Evolutionary conservation across 306 rosid genomes (phyloP).

Genomic region (Pterocarpus santalinus): DNA sequence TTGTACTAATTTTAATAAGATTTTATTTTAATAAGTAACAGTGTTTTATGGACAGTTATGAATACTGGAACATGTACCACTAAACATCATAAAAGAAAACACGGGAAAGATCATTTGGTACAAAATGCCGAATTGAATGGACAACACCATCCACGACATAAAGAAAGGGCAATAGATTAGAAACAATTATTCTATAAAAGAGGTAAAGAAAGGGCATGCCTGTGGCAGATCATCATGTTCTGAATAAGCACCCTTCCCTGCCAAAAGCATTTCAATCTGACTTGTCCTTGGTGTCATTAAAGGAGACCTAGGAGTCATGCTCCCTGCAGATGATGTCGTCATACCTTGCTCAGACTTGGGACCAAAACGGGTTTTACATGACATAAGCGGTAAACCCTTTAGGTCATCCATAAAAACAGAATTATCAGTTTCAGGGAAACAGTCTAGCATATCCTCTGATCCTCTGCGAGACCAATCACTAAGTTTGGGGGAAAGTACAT

Average conservation of each 20-base stretch:
- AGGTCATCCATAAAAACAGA: slow-evolving; percentile 86
- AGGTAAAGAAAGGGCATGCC: slow-evolving; percentile 58
- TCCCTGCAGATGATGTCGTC: slow-evolving; percentile 98
- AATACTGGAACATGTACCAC: not conserved
- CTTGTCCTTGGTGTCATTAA: slow-evolving; percentile 93
- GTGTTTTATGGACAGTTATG: not conserved
- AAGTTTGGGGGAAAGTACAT: slow-evolving; percentile 85
- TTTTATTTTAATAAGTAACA: not conserved
- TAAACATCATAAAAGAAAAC: slow-evolving; percentile 34
- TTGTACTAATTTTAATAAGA: not conserved
- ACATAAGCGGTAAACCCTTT: slow-evolving; percentile 91
- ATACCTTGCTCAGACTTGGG: slow-evolving; percentile 99
- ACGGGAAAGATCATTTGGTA: slow-evolving; percentile 18
- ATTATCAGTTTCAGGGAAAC: slow-evolving; percentile 92
- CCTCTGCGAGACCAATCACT: slow-evolving; percentile 98
- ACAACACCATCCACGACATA: slow-evolving; percentile 26
- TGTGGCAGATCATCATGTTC: slow-evolving; percentile 96
- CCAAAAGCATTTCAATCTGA: slow-evolving; percentile 91
- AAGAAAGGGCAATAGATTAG: slow-evolving; percentile 21
- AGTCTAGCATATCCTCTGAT: slow-evolving; percentile 97
- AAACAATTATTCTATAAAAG: slow-evolving; percentile 17
- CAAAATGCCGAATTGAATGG: slow-evolving; percentile 25
- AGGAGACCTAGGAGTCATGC: slow-evolving; percentile 99
- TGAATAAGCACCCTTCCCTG: slow-evolving; percentile 91
- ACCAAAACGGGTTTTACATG: slow-evolving; percentile 97